phyloP scores from a whole-genome alignment of 2,329 filamentous ascomycete species.

The Monosporascus sp. region DNA sequence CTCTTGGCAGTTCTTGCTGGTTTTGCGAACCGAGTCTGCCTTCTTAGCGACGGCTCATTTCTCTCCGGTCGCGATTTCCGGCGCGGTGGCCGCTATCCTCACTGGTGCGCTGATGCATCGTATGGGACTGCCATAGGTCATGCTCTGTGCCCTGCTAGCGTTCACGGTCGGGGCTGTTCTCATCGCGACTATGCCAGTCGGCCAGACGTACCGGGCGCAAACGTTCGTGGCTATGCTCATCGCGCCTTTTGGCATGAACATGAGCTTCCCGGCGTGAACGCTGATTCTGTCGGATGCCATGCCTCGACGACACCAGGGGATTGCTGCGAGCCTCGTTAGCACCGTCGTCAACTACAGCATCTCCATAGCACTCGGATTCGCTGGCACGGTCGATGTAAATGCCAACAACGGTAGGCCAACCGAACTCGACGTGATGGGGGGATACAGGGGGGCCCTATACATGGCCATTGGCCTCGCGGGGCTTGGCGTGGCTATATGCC shows the following conservation, averaged over 20 bases:
- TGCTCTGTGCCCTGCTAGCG: constrained; percentile 17
- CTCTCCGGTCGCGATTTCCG: constrained; percentile 19
- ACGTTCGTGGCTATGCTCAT: constrained; percentile 43
- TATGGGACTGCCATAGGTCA: constrained; percentile 21
- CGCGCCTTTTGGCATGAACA: constrained; percentile 49
- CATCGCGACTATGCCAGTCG: constrained; percentile 30
- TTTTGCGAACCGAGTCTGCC: constrained; percentile 28
- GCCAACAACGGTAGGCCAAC: constrained; percentile 24
- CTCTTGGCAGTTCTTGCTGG: constrained; percentile 43
- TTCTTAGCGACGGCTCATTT: constrained; percentile 28
- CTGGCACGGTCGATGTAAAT: constrained; percentile 46
- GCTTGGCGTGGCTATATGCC: constrained; percentile 13
- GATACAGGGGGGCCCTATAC: constrained; percentile 16
- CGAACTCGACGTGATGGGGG: constrained; percentile 11
- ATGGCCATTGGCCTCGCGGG: constrained; percentile 17
- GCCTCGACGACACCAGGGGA: constrained; percentile 22
- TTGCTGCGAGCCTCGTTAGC: constrained; percentile 41
- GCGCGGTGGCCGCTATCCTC: constrained; percentile 26
- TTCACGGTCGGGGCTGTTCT: constrained; percentile 21
- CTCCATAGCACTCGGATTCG: constrained; percentile 49
- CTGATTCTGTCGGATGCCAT: constrained; percentile 43
- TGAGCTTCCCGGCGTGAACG: constrained; percentile 49
- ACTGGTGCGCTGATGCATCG: constrained; percentile 28
- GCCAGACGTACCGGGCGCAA: constrained; percentile 50
- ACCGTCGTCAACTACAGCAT: constrained; percentile 56